Evolutionary conservation across 2,329 filamentous ascomycete genomes (phyloP).

Genomic region (Hawksworthiomyces lignivorus): DNA sequence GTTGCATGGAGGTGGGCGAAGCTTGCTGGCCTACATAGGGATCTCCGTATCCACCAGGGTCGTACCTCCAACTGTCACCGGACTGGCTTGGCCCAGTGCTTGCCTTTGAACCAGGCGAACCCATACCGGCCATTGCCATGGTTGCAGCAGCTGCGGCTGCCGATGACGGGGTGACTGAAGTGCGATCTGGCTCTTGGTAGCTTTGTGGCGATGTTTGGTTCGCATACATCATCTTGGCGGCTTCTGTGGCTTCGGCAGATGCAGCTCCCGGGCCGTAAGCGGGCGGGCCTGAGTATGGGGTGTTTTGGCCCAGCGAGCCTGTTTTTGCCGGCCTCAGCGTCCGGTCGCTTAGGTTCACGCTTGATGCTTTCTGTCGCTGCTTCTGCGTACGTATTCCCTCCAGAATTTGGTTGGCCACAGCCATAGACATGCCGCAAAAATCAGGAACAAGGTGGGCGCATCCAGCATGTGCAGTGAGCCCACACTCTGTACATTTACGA

Average conservation of each 20-base stretch:
- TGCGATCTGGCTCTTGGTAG: conserved; percentile 44
- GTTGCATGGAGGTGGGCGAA: conserved; percentile 2
- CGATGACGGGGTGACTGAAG: conserved; percentile 38
- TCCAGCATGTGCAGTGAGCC: conserved; percentile 79
- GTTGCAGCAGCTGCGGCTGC: conserved; percentile 50
- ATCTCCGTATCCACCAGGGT: conserved; percentile 23
- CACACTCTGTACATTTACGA: conserved; percentile 88
- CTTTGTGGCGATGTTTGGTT: conserved; percentile 45
- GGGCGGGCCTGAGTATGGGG: conserved; percentile 11
- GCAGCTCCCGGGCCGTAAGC: conserved; percentile 26
- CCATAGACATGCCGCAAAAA: conserved; percentile 99
- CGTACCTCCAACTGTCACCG: conserved; percentile 21
- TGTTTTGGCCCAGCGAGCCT: conserved; percentile 4
- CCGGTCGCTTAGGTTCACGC: conserved; percentile 52
- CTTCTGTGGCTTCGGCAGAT: conserved; percentile 51
- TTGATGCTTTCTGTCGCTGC: conserved; percentile 42
- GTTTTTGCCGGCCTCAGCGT: conserved; percentile 48
- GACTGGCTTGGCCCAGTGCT: conserved; percentile 18
- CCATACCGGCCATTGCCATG: conserved; percentile 48
- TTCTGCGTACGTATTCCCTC: conserved; percentile 78
- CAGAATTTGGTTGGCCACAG: conserved; percentile 87
- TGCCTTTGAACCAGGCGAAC: conserved; percentile 25
- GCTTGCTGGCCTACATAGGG: conserved; percentile 16
- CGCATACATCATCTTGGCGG: conserved; percentile 55
- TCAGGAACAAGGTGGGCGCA: conserved; percentile 95